Evolutionary conservation across 2,329 filamentous ascomycete genomes (phyloP).

Genomic region (Hypoxylon sp.): DNA sequence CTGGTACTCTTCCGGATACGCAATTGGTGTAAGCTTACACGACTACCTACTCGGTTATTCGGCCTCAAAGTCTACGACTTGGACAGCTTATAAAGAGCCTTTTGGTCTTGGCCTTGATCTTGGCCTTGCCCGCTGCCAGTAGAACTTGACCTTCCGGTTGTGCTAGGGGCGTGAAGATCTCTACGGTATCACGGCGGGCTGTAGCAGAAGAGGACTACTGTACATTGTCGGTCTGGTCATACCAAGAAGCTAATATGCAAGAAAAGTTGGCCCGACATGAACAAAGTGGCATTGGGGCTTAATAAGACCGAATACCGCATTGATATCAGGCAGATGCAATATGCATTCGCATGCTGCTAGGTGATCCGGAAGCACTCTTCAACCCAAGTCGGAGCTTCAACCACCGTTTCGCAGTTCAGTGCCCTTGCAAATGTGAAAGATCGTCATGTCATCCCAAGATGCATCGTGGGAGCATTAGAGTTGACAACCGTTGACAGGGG

Average conservation of each 20-base stretch:
- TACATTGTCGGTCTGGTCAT: constrained; percentile 12
- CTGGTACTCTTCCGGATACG: constrained; percentile 26
- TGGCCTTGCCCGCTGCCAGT: constrained; percentile 20
- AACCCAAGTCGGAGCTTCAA: constrained; percentile 31
- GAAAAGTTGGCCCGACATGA: constrained; percentile 12
- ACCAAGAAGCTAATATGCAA: constrained; percentile 12
- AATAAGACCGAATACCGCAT: constrained; percentile 4
- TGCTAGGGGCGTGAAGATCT: constrained; percentile 21
- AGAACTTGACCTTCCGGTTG: constrained; percentile 26
- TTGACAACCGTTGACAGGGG: constrained; percentile 18
- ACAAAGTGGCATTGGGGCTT: constrained; percentile 13
- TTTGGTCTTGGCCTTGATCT: constrained; percentile 17
- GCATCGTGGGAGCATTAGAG: constrained; percentile 13
- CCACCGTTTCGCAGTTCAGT: constrained; percentile 29
- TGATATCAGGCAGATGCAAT: constrained; percentile 5
- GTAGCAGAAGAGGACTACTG: constrained; percentile 8
- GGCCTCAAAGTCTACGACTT: constrained; percentile 14
- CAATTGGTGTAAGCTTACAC: constrained; percentile 22
- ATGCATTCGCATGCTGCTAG: constrained; percentile 9
- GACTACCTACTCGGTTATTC: constrained; percentile 18
- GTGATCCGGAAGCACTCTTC: constrained; percentile 20
- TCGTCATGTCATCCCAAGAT: constrained; percentile 8
- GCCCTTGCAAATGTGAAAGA: constrained; percentile 17
- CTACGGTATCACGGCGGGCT: constrained; percentile 25
- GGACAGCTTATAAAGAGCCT: constrained; percentile 2